Evolutionary conservation across 352 stramenopile species (phyloP), one percentile per base, ranked within the genome.

Genomic region (Pilasporangium apinafurcum): DNA sequence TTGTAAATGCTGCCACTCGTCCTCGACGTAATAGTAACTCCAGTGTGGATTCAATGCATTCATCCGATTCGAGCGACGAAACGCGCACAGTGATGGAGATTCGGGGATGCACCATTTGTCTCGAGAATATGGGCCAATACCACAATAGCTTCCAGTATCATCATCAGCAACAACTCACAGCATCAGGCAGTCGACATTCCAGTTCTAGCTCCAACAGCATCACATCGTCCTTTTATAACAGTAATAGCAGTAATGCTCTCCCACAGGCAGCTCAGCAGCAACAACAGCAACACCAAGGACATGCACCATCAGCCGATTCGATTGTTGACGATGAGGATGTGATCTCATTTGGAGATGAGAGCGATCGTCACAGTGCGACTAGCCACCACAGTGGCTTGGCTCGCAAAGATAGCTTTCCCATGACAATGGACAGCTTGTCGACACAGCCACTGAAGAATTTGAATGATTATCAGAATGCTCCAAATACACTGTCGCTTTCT

Each of bases 401-500:
- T 13, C 38, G 21, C 27, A 48, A 25, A 13, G 42, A 54, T 16
- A 34, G 50, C 17, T 30, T 32, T n/a, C 37, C 24, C 26, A 21
- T 20, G 17, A 26, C 39, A 18, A 5, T 25, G 8, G 6, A 26
- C 18, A 34, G 29, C 1, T 28, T 22, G 30, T 34, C 21, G 28
- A 34, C 41, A 12, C 30, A 55, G 24, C 41, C 32, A 47, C 53
- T 22, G 20, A 54, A 59, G 42, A 59, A 48, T 43, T 51, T n/a
- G 51, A 68, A 20, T 31, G 24, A 14, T 18, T 40, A 48, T 33
- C 32, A 55, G 32, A 48, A 25, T n/a, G 17, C 28, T 7, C 37
- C 28, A 33, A 51, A 27, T 31, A 48, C 48, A 39, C 43, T 72
- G 40, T 83, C 69, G 12, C 71, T 82, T 56, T 85, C 72, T n/a